A percentile compares a stretch with the other conserved stretches of the same genome.
Evolutionary conservation across 2,329 filamentous ascomycete species (phyloP).

Genomic region (Diplodia mutila): DNA sequence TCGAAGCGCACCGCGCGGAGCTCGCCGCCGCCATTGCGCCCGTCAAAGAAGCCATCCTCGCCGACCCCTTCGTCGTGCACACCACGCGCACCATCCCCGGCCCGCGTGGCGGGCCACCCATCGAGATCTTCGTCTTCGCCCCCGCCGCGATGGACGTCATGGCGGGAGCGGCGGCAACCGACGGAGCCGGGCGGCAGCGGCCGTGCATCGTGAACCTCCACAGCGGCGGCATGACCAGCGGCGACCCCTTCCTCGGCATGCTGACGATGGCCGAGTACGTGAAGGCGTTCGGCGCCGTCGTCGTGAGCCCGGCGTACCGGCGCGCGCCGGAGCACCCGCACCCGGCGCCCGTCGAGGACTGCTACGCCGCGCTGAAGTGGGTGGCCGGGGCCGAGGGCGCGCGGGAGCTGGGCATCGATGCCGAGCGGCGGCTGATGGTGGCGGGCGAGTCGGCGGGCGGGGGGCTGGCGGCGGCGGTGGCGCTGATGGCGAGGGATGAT

Average conservation of each 20-base stretch:
- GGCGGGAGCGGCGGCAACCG: too few relatives aligned
- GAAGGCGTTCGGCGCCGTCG: conserved; percentile 36
- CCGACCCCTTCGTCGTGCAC: background rate
- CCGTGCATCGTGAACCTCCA: conserved; percentile 40
- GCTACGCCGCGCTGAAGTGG: conserved; percentile 47
- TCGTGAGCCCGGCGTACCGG: conserved; percentile 49
- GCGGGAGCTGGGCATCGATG: conserved; percentile 47
- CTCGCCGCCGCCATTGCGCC: background rate
- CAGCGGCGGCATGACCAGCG: conserved; percentile 47
- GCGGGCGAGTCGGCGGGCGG: conserved; percentile 52
- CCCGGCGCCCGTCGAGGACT: conserved; percentile 46
- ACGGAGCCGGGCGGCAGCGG: conserved; percentile 33
- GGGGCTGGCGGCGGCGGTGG: conserved; percentile 45
- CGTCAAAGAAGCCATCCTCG: background rate
- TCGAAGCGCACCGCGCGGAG: background rate
- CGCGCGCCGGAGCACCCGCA: conserved; percentile 49
- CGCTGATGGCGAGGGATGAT: conserved; percentile 45
- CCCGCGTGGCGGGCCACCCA: background rate
- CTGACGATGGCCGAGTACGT: conserved; percentile 36
- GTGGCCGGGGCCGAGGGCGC: conserved; percentile 42
- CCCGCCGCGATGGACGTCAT: background rate
- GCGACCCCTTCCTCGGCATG: conserved; percentile 34
- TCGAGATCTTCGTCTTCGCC: background rate
- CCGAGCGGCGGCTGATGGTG: conserved; percentile 42
- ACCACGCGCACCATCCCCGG: background rate